Percentiles rank a stretch among this genome's conserved stretches.
phyloP scores from a whole-genome alignment of 2,329 filamentous ascomycete species.

The Xylaria sp. region DNA sequence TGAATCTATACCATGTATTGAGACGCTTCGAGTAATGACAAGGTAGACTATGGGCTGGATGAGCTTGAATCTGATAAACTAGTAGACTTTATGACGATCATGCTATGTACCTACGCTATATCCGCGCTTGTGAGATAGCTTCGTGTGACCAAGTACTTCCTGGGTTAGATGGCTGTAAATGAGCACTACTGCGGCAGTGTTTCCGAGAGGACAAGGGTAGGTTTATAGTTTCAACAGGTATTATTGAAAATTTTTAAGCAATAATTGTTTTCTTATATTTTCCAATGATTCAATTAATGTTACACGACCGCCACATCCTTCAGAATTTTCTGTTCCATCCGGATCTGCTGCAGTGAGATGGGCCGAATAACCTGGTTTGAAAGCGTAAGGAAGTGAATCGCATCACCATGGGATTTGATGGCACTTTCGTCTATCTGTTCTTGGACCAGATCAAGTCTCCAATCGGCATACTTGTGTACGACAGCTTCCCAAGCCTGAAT shows the following conservation, averaged over 20 bases:
- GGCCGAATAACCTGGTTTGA: slow-evolving; percentile 48
- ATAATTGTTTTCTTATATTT: too few species aligned
- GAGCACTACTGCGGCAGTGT: too few species aligned
- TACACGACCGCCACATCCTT: slow-evolving; percentile 35
- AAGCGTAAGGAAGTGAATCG: slow-evolving; percentile 48
- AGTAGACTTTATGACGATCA: too few species aligned
- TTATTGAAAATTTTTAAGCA: too few species aligned
- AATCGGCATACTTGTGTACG: slow-evolving; percentile 36
- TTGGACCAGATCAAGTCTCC: slow-evolving; percentile 39
- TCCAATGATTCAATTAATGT: neutral
- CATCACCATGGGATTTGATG: slow-evolving; percentile 50
- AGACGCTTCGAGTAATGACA: too few species aligned
- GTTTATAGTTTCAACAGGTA: neutral
- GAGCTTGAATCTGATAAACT: too few species aligned
- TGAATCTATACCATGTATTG: neutral
- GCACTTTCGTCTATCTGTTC: slow-evolving; percentile 45
- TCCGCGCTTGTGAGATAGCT: too few species aligned
- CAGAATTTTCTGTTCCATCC: slow-evolving; percentile 44
- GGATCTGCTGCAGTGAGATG: slow-evolving; percentile 52
- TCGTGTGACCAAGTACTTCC: too few species aligned
- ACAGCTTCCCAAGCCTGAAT: slow-evolving; percentile 49
- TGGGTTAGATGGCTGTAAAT: too few species aligned
- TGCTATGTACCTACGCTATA: too few species aligned
- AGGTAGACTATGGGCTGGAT: neutral
- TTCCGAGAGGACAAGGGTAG: too few species aligned